These are phyloP conservation scores for Entophlyctis helioformis DNA, from an alignment of 192 early-diverging fungal species.

Conservation along the genomic window DNA sequence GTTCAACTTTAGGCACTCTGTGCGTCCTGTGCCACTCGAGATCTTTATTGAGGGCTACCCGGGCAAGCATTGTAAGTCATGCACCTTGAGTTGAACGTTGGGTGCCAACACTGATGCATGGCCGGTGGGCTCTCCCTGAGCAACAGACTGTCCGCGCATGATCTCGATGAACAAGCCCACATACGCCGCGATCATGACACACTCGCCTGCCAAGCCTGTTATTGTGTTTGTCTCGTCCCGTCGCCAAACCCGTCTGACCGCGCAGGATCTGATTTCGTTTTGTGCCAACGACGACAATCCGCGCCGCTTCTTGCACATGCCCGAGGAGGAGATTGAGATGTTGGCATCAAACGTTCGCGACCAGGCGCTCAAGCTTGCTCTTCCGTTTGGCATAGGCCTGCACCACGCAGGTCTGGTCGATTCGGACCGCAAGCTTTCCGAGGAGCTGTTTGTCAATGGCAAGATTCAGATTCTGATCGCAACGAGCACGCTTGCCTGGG, in stretches of 20 bases:
- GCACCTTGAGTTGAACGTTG: no score
- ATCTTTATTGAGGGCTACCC: conserved; percentile 96
- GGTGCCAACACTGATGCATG: no score
- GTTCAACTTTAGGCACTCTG: conserved; percentile 95
- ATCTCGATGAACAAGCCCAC: conserved; percentile 98
- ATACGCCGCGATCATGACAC: conserved; percentile 84
- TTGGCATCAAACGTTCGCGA: conserved; percentile 67
- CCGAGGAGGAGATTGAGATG: conserved; percentile 64
- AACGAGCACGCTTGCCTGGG: conserved; percentile 95
- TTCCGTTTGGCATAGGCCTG: conserved; percentile 93
- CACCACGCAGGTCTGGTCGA: conserved; percentile 95
- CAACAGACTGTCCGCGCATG: conserved; percentile 83
- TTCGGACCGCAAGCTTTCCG: conserved; percentile 70
- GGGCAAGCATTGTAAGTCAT: conserved; percentile 66
- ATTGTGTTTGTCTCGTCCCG: conserved; percentile 98
- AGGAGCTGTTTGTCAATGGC: conserved; percentile 85
- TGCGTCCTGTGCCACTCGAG: conserved; percentile 93
- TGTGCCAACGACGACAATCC: conserved; percentile 92
- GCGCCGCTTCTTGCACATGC: conserved; percentile 74
- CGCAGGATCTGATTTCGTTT: conserved; percentile 88
- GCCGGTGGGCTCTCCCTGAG: no score
- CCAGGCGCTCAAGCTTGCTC: conserved; percentile 57
- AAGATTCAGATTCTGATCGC: conserved; percentile 96
- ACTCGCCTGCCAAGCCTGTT: conserved; percentile 86
- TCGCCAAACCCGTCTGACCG: conserved; percentile 90